phyloP scores from a whole-genome alignment of 2,329 filamentous ascomycete species.

The Helotiales sp. region DNA sequence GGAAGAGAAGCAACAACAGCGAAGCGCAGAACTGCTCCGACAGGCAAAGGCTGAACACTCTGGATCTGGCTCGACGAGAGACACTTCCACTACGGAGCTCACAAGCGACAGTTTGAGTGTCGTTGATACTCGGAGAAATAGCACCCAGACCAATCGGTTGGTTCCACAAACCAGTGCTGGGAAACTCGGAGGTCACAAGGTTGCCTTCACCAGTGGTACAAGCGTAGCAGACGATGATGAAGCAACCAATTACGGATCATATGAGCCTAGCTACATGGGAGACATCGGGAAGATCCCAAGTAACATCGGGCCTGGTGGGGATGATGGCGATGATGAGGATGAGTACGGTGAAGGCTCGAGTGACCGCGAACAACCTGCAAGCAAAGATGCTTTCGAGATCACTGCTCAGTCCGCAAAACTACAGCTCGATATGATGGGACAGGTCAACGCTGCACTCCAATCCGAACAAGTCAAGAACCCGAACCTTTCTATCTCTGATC shows the following conservation, averaged over 20 bases:
- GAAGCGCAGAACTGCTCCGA: constrained; percentile 74
- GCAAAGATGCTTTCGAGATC: constrained; percentile 94
- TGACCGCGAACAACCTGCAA: constrained; percentile 74
- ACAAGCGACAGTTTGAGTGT: constrained; percentile 34
- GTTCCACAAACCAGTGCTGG: constrained; percentile 37
- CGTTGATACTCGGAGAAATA: constrained; percentile 50
- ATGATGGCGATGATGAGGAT: constrained; percentile 71
- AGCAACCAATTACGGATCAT: constrained; percentile 55
- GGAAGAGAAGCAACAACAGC: constrained; percentile 77
- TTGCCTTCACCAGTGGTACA: constrained; percentile 42
- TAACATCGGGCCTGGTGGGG: constrained; percentile 41
- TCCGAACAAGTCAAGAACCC: constrained; percentile 73
- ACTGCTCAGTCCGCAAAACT: constrained; percentile 93
- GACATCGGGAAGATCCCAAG: constrained; percentile 42
- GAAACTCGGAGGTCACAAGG: constrained; percentile 35
- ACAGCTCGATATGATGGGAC: constrained; percentile 87
- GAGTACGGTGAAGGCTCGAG: constrained; percentile 83
- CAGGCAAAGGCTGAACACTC: constrained; percentile 81
- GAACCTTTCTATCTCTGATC: constrained; percentile 73
- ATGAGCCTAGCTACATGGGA: constrained; percentile 59
- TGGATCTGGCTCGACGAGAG: constrained; percentile 43
- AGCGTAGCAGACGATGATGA: constrained; percentile 57
- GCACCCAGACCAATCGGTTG: constrained; percentile 46
- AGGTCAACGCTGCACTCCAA: constrained; percentile 83
- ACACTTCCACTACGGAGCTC: constrained; percentile 30